Percentiles rank a stretch among this genome's conserved stretches.
Evolutionary conservation across 1,284 basidiomycete genomes (phyloP).

Genomic region (Ganoderma resinaceum): DNA sequence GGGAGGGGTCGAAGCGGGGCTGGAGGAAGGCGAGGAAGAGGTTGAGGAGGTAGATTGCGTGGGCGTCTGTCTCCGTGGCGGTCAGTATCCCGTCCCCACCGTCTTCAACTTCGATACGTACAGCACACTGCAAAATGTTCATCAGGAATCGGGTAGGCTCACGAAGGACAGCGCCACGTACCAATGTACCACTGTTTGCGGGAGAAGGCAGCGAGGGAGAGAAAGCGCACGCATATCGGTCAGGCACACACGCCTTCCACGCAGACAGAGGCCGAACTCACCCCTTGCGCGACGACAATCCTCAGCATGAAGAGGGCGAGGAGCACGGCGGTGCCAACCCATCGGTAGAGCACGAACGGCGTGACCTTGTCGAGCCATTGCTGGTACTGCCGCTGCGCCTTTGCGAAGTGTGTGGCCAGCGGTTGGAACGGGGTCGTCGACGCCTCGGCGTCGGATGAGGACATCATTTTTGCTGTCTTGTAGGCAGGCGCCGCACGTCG

Average conservation of each 20-base stretch:
- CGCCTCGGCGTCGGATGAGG: constrained; percentile 49
- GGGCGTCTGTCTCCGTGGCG: constrained; percentile 62
- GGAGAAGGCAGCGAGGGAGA: not conserved
- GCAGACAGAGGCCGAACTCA: constrained; percentile 51
- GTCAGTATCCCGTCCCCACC: not conserved
- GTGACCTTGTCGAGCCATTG: constrained; percentile 90
- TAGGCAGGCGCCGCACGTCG: constrained; percentile 37
- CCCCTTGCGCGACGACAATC: constrained; percentile 90
- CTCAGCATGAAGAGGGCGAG: constrained; percentile 85
- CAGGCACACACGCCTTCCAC: not conserved
- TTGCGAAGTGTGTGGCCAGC: constrained; percentile 54
- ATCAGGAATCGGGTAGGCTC: not conserved
- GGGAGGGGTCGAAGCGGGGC: constrained; percentile 95
- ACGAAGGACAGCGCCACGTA: constrained; percentile 43
- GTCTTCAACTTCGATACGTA: constrained; percentile 45
- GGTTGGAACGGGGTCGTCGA: constrained; percentile 59
- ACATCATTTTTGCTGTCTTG: constrained; percentile 32
- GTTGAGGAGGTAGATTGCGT: constrained; percentile 93
- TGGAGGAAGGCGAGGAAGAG: constrained; percentile 89
- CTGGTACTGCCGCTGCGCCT: constrained; percentile 78
- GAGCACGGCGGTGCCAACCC: constrained; percentile 83
- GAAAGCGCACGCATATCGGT: not conserved
- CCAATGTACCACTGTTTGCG: constrained; percentile 88
- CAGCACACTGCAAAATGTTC: constrained; percentile 61
- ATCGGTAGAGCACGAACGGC: constrained; percentile 88